A percentile compares a stretch with the other conserved stretches of the same genome.
Evolutionary conservation across 805 yeast species (phyloP).

Genomic region (Kurtzmaniella fragi): DNA sequence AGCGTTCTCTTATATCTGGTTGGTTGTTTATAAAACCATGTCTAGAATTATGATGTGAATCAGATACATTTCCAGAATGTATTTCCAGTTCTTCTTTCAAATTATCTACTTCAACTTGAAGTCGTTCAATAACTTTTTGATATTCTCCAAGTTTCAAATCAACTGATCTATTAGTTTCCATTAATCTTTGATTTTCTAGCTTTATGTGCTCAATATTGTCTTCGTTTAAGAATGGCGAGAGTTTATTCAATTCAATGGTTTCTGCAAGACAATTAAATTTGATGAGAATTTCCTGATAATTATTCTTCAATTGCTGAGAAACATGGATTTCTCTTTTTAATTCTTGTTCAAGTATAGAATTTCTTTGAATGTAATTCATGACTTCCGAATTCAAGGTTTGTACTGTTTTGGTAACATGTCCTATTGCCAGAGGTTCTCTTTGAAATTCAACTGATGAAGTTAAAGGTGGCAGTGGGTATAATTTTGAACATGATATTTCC

Average conservation of each 20-base stretch:
- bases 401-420: constrained; percentile 9
- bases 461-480: constrained; percentile 1
- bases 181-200: constrained; percentile 16
- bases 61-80: background rate
- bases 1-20: constrained; percentile 12
- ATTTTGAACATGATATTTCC: background rate
- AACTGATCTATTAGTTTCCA: constrained; percentile 13
- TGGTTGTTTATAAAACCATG: constrained; percentile 4
- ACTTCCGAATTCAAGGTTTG: constrained; percentile 18
- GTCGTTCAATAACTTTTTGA: constrained; percentile 23
- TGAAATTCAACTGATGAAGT: constrained; percentile 1
- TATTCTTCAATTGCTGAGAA: constrained; percentile 14
- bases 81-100: constrained; percentile 12
- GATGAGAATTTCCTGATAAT: constrained; percentile 13
- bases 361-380: constrained; percentile 14
- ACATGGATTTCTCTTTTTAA: constrained; percentile 18
- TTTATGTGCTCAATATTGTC: constrained; percentile 6
- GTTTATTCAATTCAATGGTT: constrained; percentile 4
- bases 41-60: background rate
- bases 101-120: constrained; percentile 28
- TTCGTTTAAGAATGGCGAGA: constrained; percentile 1
- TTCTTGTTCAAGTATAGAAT: constrained; percentile 15
- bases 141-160: constrained; percentile 25
- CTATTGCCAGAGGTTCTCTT: constrained; percentile 1
- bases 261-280: constrained; percentile 16